These are phyloP conservation scores for Panus rudis DNA, from an alignment of 768 basidiomycete genomes.

Conservation along the genomic window DNA sequence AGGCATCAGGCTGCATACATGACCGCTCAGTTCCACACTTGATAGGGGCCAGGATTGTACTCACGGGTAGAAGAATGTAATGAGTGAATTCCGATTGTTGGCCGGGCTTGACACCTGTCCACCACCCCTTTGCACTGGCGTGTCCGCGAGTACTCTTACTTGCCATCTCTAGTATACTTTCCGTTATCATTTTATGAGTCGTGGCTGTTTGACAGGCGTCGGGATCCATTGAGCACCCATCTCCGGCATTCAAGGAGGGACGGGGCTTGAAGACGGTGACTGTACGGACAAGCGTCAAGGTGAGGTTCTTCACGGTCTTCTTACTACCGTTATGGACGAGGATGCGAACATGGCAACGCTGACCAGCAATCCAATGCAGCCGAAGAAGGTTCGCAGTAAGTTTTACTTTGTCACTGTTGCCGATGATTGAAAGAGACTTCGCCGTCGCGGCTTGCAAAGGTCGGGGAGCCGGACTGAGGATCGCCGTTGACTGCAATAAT, in stretches of 20 bases:
- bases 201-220: conserved; percentile 62
- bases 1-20: conserved; percentile 50
- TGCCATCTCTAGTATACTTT: conserved; percentile 58
- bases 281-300: conserved; percentile 57
- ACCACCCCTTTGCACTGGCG: conserved; percentile 84
- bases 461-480: conserved; percentile 53
- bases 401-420: conserved; percentile 36
- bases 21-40: neutral
- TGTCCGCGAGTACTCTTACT: conserved; percentile 56
- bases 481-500: conserved; percentile 50
- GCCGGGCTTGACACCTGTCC: conserved; percentile 69
- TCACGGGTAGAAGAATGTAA: conserved; percentile 67
- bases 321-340: conserved; percentile 60
- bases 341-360: conserved; percentile 63
- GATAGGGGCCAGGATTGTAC: conserved; percentile 20
- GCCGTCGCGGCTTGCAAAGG: conserved; percentile 53
- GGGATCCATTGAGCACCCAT: conserved; percentile 31
- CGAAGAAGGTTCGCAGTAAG: conserved; percentile 66
- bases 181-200: conserved; percentile 55
- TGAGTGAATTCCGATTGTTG: conserved; percentile 60
- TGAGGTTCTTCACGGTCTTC: conserved; percentile 58
- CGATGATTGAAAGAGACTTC: conserved; percentile 51
- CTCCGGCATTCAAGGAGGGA: conserved; percentile 25
- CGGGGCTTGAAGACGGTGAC: conserved; percentile 59
- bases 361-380: conserved; percentile 75